Base-by-base conservation (phyloP, 177 flowering plant genomes). In the Vitis hybrid region DNA sequence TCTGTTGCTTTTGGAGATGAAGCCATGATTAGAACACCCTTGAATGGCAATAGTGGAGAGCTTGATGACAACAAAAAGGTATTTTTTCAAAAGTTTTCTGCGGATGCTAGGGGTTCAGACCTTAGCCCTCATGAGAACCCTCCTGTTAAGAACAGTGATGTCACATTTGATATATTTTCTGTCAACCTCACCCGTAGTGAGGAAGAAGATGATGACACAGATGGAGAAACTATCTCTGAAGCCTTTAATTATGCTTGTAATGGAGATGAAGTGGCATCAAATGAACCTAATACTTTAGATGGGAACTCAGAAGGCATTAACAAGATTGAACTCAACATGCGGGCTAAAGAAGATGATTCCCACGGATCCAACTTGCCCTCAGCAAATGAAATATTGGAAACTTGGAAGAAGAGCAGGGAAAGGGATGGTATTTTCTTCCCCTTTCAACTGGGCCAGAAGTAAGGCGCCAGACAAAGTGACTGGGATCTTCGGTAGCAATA, bases 321-420 rank as follows among this genome's bases (percentile, higher is more conserved):
- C 33, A 81, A 75, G 61, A 60, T 21, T 9, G 78, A 75, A 61
- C 71, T 74, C 15, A 85, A 80, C 53, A 50, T 58, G 62, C 70
- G 68, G 6, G 63, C 45, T n/a, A 45, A 58, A 12, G 73, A 72
- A 6, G 65, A 64, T 62, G 78, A 74, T 33, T 22, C 73, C 52
- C 11, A 31, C 1, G 76, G 58, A 33, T 65, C 82, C 2, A 68
- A 77, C 19, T 45, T 74, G 61, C 97, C 97, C 2, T 80, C 94
- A 1, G 97, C 93, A 18, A 10, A 77, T 69, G 91, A 89, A 67
- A 91, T 90, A 69, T 81, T 94, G 49, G 76, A 85, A 62, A 68
- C 76, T 14, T 92, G 98, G 98, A 82, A 85, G 70, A 77, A 84
- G 66, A 83, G 75, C 69, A 76, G 88, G 74, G 72, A 69, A 21